Conservation (phyloP, 768 basidiomycete species). For the Asterophora parasitica region DNA sequence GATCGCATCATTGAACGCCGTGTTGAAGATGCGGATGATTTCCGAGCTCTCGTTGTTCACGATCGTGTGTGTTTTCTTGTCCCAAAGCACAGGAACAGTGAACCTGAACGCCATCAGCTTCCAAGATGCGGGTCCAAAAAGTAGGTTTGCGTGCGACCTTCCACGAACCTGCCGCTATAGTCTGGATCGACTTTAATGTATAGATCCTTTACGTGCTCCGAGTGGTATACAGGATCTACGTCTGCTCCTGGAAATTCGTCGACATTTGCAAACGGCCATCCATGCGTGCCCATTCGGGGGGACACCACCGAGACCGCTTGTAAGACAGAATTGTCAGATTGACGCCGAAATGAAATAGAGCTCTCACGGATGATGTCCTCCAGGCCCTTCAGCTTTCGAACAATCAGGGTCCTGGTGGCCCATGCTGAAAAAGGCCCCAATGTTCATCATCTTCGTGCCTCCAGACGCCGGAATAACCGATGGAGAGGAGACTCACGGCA, state of each 20-base stretch:
- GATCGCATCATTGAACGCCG: slow-evolving; percentile 71
- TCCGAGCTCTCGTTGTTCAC: slow-evolving; percentile 97
- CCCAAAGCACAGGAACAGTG: slow-evolving; percentile 91
- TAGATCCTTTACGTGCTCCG: slow-evolving; percentile 75
- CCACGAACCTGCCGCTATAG: slow-evolving; percentile 60
- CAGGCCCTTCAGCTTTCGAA: slow-evolving; percentile 88
- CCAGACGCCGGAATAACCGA: slow-evolving; percentile 5
- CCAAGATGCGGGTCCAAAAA: background rate
- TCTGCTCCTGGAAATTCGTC: slow-evolving; percentile 70
- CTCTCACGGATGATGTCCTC: slow-evolving; percentile 74
- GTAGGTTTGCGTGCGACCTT: background rate
- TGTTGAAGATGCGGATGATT: slow-evolving; percentile 92
- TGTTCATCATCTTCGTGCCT: slow-evolving; percentile 3
- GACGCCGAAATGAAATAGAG: slow-evolving; percentile 9
- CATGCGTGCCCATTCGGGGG: slow-evolving; percentile 75
- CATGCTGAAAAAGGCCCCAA: slow-evolving; percentile 51
- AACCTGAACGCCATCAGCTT: slow-evolving; percentile 41
- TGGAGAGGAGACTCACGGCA: slow-evolving; percentile 55
- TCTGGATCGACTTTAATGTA: slow-evolving; percentile 73
- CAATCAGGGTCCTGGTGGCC: slow-evolving; percentile 89
- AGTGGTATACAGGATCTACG: slow-evolving; percentile 66
- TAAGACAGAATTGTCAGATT: slow-evolving; percentile 4
- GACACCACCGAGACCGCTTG: slow-evolving; percentile 78
- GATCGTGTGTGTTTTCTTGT: slow-evolving; percentile 79
- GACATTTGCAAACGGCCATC: slow-evolving; percentile 81